Base-by-base conservation (phyloP, 345 rosid genomes). In the Hibiscus trionum region DNA sequence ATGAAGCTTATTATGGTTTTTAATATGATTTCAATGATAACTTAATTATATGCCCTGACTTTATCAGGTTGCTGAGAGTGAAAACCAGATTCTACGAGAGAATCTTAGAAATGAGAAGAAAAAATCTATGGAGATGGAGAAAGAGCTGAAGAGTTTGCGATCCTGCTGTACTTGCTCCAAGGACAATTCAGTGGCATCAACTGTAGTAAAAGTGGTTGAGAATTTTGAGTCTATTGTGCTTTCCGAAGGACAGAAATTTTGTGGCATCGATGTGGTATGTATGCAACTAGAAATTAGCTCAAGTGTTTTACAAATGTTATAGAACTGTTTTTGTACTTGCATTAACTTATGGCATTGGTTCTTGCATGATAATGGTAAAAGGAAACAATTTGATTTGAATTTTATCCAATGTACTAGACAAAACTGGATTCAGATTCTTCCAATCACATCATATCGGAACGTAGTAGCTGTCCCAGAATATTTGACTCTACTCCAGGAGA, bases 61-160 rank as follows among this genome's bases (percentile, higher is more conserved):
- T 71, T 31, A 80, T 71, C 82, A 94, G 97, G 82, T 83, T 37
- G 92, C 93, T 66, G 97, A 88, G 78, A 73, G 50, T 56, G 92
- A 88, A 77, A 82, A 85, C 33, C 74, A 72, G 57, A 82, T 57
- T 74, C 88, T 91, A 60, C 83, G 69, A 63, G 88, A 84, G 57
- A 75, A 80, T 70, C 85, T 88, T 70, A 72, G 64, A 47, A 78
- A 74, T 72, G 92, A 90, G 85, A 82, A 84, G 80, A 64, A 61
- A 2, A 88, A 81, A 79, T 77, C 71, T 72, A 69, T 29, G 65
- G 85, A 74, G 74, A 72, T 94, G 74, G 92, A 85, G 81, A 80
- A 82, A 75, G 86, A 85, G 78, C 79, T 87, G 53, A 80, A 61
- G 24, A 79, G 27, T 78, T 73, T 87, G 66, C 88, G 83, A 80